Conservation (phyloP, 345 rosid genomes). For the Lepidium sativum region DNA sequence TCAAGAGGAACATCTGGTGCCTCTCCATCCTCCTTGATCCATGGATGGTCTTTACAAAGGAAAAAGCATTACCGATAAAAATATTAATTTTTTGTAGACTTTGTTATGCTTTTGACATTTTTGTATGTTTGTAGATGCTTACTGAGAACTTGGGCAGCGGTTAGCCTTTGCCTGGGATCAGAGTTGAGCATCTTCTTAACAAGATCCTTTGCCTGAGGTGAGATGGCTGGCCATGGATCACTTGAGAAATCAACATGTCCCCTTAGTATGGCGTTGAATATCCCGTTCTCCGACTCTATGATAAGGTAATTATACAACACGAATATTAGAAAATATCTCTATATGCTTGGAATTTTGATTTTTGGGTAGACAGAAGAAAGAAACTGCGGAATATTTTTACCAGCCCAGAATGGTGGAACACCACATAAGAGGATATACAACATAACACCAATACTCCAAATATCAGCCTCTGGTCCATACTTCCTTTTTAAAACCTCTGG, state of each 20-base stretch:
- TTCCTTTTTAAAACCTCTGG: conserved; percentile 64
- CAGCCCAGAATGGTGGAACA: conserved; percentile 79
- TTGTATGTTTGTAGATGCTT: conserved; percentile 17
- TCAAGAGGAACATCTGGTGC: conserved; percentile 83
- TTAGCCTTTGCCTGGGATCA: conserved; percentile 51
- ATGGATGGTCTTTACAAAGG: conserved; percentile 45
- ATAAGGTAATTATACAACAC: not conserved
- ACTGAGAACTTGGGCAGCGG: conserved; percentile 54
- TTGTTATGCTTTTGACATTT: not conserved
- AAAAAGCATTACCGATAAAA: not conserved
- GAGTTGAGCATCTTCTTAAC: conserved; percentile 53
- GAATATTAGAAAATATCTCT: not conserved
- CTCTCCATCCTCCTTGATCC: conserved; percentile 79
- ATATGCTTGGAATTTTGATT: not conserved
- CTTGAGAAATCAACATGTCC: conserved; percentile 49
- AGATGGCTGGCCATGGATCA: conserved; percentile 59
- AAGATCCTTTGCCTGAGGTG: conserved; percentile 53
- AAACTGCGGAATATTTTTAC: conserved; percentile 18
- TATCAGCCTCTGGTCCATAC: conserved; percentile 65
- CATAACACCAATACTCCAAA: conserved; percentile 72
- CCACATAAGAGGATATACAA: conserved; percentile 55
- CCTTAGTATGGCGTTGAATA: conserved; percentile 49
- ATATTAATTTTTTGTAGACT: not conserved
- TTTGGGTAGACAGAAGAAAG: not conserved
- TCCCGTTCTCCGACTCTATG: conserved; percentile 51